phyloP scores from a whole-genome alignment of 106 monocot species.

The Platanthera guangdongensis region DNA sequence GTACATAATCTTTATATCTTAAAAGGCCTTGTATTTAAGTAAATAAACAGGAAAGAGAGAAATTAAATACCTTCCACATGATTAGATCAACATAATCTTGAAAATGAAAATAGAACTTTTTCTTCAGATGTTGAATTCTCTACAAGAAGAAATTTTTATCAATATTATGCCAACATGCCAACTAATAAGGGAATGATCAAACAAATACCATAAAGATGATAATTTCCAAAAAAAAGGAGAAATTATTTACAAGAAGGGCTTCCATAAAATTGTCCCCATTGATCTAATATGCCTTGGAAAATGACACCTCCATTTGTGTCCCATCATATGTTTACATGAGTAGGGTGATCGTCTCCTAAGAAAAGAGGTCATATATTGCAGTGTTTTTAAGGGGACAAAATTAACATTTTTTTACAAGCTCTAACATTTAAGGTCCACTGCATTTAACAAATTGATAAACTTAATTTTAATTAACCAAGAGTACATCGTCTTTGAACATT shows the following conservation, averaged over 20 bases:
- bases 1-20: background rate
- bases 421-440: background rate
- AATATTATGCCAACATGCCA: background rate
- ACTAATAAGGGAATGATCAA: background rate
- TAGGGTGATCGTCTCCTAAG: background rate
- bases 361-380: background rate
- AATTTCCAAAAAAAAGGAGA: background rate
- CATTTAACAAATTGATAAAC: background rate
- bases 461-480: background rate
- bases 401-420: background rate
- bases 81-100: conserved; percentile 92
- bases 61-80: conserved; percentile 73
- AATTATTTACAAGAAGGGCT: background rate
- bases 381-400: background rate
- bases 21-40: background rate
- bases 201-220: background rate
- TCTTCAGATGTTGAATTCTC: conserved; percentile 89
- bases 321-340: background rate
- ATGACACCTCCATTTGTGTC: background rate
- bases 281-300: background rate
- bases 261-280: background rate
- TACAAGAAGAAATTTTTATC: conserved; percentile 25
- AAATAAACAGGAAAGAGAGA: background rate
- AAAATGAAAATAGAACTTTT: conserved; percentile 96
- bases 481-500: background rate